phyloP scores from a whole-genome alignment of 2,329 filamentous ascomycete genomes.

The Phyllosticta citrichinensis region DNA sequence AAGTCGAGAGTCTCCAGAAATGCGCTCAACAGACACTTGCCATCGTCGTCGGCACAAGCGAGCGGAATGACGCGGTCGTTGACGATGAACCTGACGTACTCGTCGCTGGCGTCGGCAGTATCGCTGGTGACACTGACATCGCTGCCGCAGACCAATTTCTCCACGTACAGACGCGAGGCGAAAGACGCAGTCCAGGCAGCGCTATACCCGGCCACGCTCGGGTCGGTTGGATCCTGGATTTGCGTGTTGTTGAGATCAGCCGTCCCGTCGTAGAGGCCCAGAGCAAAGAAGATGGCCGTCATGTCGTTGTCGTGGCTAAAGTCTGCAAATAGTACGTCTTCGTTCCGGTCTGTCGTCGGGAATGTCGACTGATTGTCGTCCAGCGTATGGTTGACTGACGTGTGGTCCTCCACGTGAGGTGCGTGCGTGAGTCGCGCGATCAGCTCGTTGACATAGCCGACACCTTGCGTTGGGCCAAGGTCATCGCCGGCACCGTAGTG shows the following conservation, averaged over 20 bases:
- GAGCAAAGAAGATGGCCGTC: slow-evolving; percentile 61
- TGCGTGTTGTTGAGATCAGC: slow-evolving; percentile 35
- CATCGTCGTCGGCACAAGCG: slow-evolving; percentile 59
- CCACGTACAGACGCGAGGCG: slow-evolving; percentile 69
- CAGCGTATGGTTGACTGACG: slow-evolving; percentile 67
- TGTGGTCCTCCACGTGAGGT: slow-evolving; percentile 57
- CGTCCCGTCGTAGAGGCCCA: slow-evolving; percentile 68
- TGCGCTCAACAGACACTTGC: slow-evolving; percentile 57
- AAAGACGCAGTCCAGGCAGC: slow-evolving; percentile 77
- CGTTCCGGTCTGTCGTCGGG: slow-evolving; percentile 42
- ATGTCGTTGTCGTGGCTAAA: slow-evolving; percentile 91
- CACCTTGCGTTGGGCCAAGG: slow-evolving; percentile 73
- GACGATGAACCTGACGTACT: slow-evolving; percentile 68
- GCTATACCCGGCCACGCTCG: slow-evolving; percentile 56
- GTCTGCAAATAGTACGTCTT: slow-evolving; percentile 63
- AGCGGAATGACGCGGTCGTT: slow-evolving; percentile 75
- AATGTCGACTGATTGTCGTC: slow-evolving; percentile 60
- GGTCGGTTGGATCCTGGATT: slow-evolving; percentile 35
- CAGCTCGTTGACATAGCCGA: slow-evolving; percentile 81
- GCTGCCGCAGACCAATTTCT: slow-evolving; percentile 65
- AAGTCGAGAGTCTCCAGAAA: slow-evolving; percentile 72
- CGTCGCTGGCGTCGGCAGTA: slow-evolving; percentile 38
- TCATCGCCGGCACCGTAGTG: slow-evolving; percentile 66
- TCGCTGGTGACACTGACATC: slow-evolving; percentile 16
- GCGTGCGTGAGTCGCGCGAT: slow-evolving; percentile 64